Percentiles rank a stretch among this genome's conserved stretches.
These are phyloP conservation scores for Gaeumannomyces sp. DNA, from an alignment of 2,329 filamentous ascomycete species.

Conservation along the genomic window DNA sequence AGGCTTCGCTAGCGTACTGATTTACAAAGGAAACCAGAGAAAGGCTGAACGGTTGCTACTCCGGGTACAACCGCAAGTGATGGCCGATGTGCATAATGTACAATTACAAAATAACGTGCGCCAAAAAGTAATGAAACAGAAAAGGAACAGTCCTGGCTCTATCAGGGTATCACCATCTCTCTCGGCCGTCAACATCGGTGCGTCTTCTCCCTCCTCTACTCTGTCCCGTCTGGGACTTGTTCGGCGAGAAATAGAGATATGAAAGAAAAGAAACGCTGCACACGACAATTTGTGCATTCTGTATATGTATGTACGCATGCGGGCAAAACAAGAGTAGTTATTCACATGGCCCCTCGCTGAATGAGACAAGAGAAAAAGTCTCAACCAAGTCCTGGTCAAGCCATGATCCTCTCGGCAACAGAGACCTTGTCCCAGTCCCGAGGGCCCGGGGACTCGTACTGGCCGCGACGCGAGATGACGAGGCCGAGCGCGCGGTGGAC, in stretches of 20 bases:
- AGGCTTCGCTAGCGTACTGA: no score
- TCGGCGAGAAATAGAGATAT: neutral
- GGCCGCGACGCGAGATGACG: constrained; percentile 70
- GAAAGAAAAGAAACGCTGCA: neutral
- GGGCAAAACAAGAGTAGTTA: neutral
- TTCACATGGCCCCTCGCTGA: no score
- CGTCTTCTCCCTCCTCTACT: no score
- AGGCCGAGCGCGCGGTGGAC: constrained; percentile 76
- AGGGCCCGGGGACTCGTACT: constrained; percentile 62
- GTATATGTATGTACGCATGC: no score
- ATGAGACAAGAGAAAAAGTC: neutral
- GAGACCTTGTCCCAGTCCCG: constrained; percentile 39
- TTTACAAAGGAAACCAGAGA: neutral
- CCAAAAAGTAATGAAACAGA: neutral
- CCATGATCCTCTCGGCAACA: constrained; percentile 21
- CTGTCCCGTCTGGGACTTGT: no score
- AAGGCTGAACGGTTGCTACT: neutral
- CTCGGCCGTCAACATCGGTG: no score
- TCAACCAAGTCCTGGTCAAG: constrained; percentile 13
- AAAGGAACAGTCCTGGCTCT: neutral
- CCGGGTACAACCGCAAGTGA: no score
- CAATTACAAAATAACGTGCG: neutral
- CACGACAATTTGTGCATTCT: neutral
- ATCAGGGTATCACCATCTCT: neutral
- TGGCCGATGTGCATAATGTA: neutral